phyloP scores from a whole-genome alignment of 768 basidiomycete species.

The Inosperma sp. region DNA sequence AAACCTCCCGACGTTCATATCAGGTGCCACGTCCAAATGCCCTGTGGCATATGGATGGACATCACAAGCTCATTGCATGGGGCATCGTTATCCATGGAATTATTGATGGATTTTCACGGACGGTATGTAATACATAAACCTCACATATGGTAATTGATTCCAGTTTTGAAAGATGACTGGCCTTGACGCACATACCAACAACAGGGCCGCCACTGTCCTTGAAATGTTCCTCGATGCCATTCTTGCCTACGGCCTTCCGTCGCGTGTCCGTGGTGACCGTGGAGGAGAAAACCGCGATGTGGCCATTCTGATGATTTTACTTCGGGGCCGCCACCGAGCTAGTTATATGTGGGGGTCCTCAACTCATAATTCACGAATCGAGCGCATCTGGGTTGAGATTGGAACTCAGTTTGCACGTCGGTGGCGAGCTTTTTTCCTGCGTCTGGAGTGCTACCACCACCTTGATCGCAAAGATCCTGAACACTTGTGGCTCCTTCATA shows the following conservation, averaged over 20 bases:
- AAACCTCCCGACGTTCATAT: background rate
- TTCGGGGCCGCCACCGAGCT: constrained; percentile 8
- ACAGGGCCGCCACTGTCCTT: constrained; percentile 27
- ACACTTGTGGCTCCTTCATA: constrained; percentile 44
- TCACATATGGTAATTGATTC: no score
- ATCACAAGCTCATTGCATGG: background rate
- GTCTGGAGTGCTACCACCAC: constrained; percentile 31
- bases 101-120: constrained; percentile 1
- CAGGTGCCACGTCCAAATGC: constrained; percentile 1
- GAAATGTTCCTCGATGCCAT: constrained; percentile 19
- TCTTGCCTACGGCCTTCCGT: constrained; percentile 20
- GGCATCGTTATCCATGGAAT: background rate
- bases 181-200: constrained; percentile 16
- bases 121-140: no score
- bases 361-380: constrained; percentile 38
- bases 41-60: background rate
- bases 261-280: constrained; percentile 27
- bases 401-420: constrained; percentile 33
- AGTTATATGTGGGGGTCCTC: constrained; percentile 38
- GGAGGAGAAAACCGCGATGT: constrained; percentile 28
- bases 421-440: constrained; percentile 41
- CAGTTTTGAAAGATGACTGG: background rate
- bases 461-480: constrained; percentile 27
- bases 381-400: constrained; percentile 41
- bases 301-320: constrained; percentile 16